Conservation (phyloP, 2,329 filamentous ascomycete genomes). For the Akanthomyces lecanii region DNA sequence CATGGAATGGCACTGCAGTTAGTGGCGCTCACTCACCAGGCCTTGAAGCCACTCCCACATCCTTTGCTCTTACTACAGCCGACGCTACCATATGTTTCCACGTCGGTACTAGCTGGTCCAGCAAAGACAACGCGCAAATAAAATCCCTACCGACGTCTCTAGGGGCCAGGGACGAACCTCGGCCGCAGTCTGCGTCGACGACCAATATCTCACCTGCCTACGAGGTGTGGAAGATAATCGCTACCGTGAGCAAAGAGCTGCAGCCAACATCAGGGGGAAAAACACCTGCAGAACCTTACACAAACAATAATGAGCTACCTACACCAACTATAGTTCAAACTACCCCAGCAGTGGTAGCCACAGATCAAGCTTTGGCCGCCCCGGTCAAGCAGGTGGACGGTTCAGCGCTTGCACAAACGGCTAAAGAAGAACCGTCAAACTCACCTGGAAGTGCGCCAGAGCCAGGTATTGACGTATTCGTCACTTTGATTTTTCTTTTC, state of each 20-base stretch:
- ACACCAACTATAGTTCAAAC: not conserved
- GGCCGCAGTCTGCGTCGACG: not conserved
- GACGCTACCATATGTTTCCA: not conserved
- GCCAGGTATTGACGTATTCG: conserved; percentile 21
- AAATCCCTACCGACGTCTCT: not conserved
- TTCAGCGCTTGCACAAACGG: not conserved
- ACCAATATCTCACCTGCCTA: not conserved
- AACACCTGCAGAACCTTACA: not conserved
- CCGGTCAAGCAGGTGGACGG: not conserved
- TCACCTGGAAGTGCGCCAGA: not conserved
- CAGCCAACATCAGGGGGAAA: not conserved
- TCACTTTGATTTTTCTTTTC: conserved; percentile 25
- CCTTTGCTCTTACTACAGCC: not conserved
- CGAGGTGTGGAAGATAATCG: not conserved
- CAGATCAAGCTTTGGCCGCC: not conserved
- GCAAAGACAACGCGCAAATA: not conserved
- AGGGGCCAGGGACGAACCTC: not conserved
- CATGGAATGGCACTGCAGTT: not conserved
- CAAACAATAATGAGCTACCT: not conserved
- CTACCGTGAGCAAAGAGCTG: not conserved
- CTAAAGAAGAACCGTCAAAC: not conserved
- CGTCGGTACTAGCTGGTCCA: not conserved
- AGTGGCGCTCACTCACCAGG: not conserved
- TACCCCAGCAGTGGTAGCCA: not conserved
- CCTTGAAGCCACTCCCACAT: not conserved